These are phyloP conservation scores for Claviceps sp. DNA, from an alignment of 2,329 filamentous ascomycete genomes.

Conservation along the genomic window DNA sequence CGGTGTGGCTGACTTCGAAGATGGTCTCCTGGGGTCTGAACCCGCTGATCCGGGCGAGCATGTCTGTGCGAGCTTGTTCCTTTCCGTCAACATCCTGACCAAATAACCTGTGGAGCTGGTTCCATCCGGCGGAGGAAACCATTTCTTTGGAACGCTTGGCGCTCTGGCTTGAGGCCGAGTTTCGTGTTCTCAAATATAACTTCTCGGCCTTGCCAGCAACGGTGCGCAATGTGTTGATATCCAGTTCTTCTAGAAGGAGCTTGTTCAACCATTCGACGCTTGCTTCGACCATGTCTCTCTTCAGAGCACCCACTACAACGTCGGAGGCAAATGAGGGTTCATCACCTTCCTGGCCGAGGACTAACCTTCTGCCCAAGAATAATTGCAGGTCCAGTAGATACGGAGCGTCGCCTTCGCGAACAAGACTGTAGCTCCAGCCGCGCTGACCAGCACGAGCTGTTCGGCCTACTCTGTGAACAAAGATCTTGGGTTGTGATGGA, in stretches of 20 bases:
- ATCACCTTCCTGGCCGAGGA: constrained; percentile 55
- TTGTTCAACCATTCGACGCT: constrained; percentile 77
- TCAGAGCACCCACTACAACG: constrained; percentile 66
- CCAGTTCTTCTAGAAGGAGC: constrained; percentile 58
- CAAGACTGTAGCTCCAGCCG: constrained; percentile 91
- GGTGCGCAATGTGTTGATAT: constrained; percentile 54
- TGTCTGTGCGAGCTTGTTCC: constrained; percentile 64
- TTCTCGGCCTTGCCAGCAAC: constrained; percentile 85
- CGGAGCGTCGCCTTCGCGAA: constrained; percentile 75
- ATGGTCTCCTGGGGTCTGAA: constrained; percentile 88
- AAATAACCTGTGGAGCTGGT: constrained; percentile 69
- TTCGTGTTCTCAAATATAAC: constrained; percentile 79
- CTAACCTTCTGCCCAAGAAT: constrained; percentile 74
- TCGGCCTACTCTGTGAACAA: constrained; percentile 88
- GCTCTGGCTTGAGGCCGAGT: constrained; percentile 80
- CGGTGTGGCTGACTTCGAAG: constrained; percentile 79
- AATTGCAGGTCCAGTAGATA: constrained; percentile 91
- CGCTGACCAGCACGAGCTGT: constrained; percentile 86
- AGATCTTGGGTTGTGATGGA: constrained; percentile 90
- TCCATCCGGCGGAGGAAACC: constrained; percentile 55
- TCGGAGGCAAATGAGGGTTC: constrained; percentile 65
- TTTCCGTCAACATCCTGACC: constrained; percentile 50
- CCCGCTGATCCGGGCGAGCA: constrained; percentile 78
- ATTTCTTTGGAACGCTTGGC: constrained; percentile 76
- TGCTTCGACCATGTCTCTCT: constrained; percentile 58